These are phyloP conservation scores for Boletus bicolor DNA, from an alignment of 768 basidiomycete species.

Conservation along the genomic window DNA sequence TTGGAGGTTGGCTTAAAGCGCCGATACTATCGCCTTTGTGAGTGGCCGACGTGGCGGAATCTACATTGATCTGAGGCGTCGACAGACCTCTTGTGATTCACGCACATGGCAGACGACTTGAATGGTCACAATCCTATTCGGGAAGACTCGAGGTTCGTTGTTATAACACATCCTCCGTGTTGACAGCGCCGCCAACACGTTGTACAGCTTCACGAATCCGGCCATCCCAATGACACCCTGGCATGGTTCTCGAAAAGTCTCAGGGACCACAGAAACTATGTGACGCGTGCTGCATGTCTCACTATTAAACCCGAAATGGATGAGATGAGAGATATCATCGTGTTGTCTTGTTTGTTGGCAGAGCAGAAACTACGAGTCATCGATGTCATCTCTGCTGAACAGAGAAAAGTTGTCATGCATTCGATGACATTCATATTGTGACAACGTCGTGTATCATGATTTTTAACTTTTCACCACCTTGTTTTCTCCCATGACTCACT, in stretches of 20 bases:
- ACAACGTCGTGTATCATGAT: background rate
- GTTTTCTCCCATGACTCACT: too few relatives aligned
- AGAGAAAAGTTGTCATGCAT: background rate
- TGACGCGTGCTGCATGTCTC: slow-evolving; percentile 3
- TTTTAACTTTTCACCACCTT: background rate
- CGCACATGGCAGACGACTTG: slow-evolving; percentile 5
- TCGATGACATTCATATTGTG: background rate
- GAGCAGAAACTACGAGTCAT: slow-evolving; percentile 8
- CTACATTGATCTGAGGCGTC: background rate
- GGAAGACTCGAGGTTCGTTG: slow-evolving; percentile 16
- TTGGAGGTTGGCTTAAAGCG: slow-evolving; percentile 14
- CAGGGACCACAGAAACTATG: background rate
- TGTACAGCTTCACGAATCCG: slow-evolving; percentile 12
- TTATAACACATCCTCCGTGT: background rate
- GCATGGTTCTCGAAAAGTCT: slow-evolving; percentile 14
- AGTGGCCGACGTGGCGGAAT: background rate
- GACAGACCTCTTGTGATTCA: slow-evolving; percentile 13
- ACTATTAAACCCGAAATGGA: slow-evolving; percentile 11
- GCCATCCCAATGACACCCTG: background rate
- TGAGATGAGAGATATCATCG: slow-evolving; percentile 14
- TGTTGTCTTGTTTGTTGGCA: slow-evolving; percentile 20
- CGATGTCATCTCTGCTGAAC: background rate
- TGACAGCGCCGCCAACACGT: background rate
- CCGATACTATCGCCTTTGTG: slow-evolving; percentile 7
- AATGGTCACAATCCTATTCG: slow-evolving; percentile 4